A percentile compares a stretch with the other conserved stretches of the same genome.
Evolutionary conservation across 1,284 basidiomycete genomes (phyloP).

Genomic region (Boletus sp.): DNA sequence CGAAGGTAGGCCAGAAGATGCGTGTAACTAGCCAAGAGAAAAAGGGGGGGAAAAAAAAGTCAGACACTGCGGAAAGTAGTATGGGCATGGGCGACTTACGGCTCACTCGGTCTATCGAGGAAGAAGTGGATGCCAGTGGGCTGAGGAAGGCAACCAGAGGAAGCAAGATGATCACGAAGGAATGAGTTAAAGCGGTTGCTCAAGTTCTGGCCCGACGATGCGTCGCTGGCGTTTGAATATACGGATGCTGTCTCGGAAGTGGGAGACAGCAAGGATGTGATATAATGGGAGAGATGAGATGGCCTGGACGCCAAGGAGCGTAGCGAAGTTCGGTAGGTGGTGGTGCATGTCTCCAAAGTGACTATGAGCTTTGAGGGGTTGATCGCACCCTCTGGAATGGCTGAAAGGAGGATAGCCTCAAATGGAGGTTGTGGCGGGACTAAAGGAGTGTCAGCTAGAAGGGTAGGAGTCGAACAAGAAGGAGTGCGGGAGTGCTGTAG

Average conservation of each 20-base stretch:
- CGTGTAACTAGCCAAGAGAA: conserved; percentile 45
- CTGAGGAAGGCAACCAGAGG: conserved; percentile 50
- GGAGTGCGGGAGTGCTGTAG: conserved; percentile 36
- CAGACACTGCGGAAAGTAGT: background rate
- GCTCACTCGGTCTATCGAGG: conserved; percentile 71
- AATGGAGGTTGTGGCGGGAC: conserved; percentile 49
- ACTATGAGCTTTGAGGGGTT: conserved; percentile 63
- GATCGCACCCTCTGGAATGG: conserved; percentile 43
- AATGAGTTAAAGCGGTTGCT: conserved; percentile 36
- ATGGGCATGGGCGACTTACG: conserved; percentile 47
- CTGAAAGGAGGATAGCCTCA: conserved; percentile 59
- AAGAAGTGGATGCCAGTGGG: conserved; percentile 63
- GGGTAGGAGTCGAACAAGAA: conserved; percentile 39
- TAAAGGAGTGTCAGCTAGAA: conserved; percentile 35
- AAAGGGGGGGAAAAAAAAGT: conserved; percentile 5
- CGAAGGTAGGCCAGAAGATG: conserved; percentile 71
- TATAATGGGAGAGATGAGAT: conserved; percentile 58
- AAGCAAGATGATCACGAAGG: conserved; percentile 58
- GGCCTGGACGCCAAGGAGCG: conserved; percentile 62
- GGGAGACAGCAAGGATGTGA: conserved; percentile 44
- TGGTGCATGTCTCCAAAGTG: conserved; percentile 65
- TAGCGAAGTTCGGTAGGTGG: conserved; percentile 59
- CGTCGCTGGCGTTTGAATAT: conserved; percentile 45
- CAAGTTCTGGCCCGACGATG: conserved; percentile 17
- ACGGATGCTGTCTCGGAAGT: conserved; percentile 47